phyloP scores from a whole-genome alignment of 208 protist species.

The Herpetomonas tarakana region DNA sequence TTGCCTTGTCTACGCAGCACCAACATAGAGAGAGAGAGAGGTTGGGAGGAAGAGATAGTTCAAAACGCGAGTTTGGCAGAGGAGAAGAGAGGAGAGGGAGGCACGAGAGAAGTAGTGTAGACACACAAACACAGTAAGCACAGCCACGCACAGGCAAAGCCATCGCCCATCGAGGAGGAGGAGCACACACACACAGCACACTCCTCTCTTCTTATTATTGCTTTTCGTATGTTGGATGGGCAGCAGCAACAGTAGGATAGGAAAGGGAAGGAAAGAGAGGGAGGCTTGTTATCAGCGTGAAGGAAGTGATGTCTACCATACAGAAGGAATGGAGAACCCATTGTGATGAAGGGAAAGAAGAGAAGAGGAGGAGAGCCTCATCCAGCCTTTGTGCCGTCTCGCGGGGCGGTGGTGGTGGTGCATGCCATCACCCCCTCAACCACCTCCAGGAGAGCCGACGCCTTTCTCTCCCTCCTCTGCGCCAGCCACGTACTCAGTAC shows the following conservation, averaged over 20 bases:
- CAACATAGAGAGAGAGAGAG: too few relatives aligned
- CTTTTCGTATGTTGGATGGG: too few relatives aligned
- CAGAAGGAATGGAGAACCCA: conserved; percentile 2
- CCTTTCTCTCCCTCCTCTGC: neutral
- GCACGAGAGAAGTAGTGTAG: too few relatives aligned
- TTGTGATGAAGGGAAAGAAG: neutral
- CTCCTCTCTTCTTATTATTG: too few relatives aligned
- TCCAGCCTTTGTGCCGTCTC: neutral
- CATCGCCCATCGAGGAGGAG: too few relatives aligned
- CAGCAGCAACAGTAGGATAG: neutral
- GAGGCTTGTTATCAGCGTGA: neutral
- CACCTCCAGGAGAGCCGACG: neutral
- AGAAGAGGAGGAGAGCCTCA: neutral
- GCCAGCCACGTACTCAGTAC: neutral
- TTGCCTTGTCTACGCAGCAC: too few relatives aligned
- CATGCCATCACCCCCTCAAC: neutral
- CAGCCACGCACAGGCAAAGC: too few relatives aligned
- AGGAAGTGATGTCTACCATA: neutral
- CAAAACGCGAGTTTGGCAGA: too few relatives aligned
- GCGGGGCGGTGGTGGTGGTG: neutral
- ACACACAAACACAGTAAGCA: too few relatives aligned
- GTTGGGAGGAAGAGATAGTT: too few relatives aligned
- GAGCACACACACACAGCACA: too few relatives aligned
- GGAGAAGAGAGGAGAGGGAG: too few relatives aligned
- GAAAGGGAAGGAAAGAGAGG: neutral